Percentiles rank a stretch among this genome's conserved stretches.
Evolutionary conservation across 345 rosid species (phyloP).

Genomic region (Lepidium didymum): DNA sequence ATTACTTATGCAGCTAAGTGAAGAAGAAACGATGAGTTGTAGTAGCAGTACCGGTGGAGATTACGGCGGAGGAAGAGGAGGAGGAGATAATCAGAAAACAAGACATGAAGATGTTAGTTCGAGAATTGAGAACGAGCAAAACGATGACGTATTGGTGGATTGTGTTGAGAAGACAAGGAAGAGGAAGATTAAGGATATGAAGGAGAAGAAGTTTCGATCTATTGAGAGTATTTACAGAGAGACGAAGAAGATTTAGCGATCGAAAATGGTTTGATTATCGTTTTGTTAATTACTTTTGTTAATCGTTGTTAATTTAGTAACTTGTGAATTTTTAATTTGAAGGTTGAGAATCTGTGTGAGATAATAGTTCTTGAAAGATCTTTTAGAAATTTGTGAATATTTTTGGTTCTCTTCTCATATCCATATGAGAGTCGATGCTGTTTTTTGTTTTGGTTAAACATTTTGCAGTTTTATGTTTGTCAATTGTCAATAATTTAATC

Average conservation of each 20-base stretch:
- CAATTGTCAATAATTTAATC: no score
- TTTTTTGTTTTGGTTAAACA: not conserved
- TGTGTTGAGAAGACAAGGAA: not conserved
- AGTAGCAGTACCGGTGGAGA: slow-evolving; percentile 24
- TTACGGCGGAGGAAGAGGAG: not conserved
- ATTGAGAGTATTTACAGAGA: slow-evolving; percentile 25
- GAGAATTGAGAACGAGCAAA: not conserved
- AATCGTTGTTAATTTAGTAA: not conserved
- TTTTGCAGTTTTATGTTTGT: no score
- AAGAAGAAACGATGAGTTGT: slow-evolving; percentile 28
- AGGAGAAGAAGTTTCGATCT: slow-evolving; percentile 29
- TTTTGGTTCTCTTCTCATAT: no score
- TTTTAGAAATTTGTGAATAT: not conserved
- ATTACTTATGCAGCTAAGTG: slow-evolving; percentile 32
- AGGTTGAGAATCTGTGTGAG: slow-evolving; percentile 2
- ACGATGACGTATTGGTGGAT: slow-evolving; percentile 11
- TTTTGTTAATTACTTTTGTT: slow-evolving; percentile 8
- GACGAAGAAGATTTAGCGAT: slow-evolving; percentile 19
- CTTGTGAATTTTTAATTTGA: slow-evolving; percentile 4
- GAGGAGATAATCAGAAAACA: not conserved
- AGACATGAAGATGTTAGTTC: slow-evolving; percentile 23
- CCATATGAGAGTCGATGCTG: not conserved
- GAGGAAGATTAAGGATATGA: slow-evolving; percentile 12
- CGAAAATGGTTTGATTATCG: not conserved
- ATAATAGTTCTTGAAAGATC: not conserved